Conservation (phyloP, 805 yeast species). For the Lachancea nothofagi region DNA sequence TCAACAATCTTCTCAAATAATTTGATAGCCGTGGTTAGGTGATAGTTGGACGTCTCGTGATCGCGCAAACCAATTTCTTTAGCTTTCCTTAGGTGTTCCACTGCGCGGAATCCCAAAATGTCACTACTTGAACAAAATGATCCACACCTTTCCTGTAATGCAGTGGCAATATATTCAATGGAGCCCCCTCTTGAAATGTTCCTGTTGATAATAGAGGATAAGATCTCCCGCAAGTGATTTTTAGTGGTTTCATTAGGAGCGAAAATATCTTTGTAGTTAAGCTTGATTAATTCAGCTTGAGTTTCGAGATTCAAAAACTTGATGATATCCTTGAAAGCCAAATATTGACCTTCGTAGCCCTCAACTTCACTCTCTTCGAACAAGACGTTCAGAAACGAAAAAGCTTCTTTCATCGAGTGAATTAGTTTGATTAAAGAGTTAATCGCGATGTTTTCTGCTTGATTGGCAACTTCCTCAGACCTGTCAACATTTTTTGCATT, state of each 20-base stretch:
- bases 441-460: conserved; percentile 89
- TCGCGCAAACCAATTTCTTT: conserved; percentile 68
- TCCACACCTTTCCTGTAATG: conserved; percentile 88
- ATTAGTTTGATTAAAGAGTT: conserved; percentile 70
- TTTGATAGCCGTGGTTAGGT: conserved; percentile 64
- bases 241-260: conserved; percentile 54
- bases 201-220: conserved; percentile 83
- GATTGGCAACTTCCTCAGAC: conserved; percentile 60
- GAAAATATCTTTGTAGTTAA: conserved; percentile 72
- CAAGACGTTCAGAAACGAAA: conserved; percentile 78
- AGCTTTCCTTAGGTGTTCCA: conserved; percentile 85
- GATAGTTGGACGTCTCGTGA: conserved; percentile 61
- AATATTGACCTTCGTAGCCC: conserved; percentile 31
- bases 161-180: conserved; percentile 81
- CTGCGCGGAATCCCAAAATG: conserved; percentile 87
- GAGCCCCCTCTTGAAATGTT: conserved; percentile 89
- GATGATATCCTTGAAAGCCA: conserved; percentile 59
- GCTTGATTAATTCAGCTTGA: conserved; percentile 58
- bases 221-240: conserved; percentile 71
- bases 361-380: conserved; percentile 58
- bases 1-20: conserved; percentile 77
- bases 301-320: conserved; percentile 61
- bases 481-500: conserved; percentile 32
- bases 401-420: conserved; percentile 77
- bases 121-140: conserved; percentile 92